phyloP scores from a whole-genome alignment of 345 rosid genomes.

The Boechera retrofracta region DNA sequence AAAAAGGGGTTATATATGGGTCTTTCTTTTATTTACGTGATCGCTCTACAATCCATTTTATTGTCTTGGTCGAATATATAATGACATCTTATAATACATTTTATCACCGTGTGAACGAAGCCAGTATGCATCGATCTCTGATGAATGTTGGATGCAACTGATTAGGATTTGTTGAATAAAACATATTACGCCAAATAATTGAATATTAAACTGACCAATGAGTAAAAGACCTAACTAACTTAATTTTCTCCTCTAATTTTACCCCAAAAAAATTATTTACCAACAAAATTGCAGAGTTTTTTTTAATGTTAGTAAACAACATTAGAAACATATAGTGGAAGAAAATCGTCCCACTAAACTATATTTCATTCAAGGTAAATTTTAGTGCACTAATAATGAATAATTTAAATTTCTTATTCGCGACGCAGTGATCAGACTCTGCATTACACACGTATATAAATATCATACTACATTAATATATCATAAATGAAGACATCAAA shows the following conservation, averaged over 20 bases:
- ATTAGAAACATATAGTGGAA: not conserved
- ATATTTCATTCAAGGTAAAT: not conserved
- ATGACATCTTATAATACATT: not conserved
- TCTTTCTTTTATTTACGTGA: not conserved
- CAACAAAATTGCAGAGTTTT: not conserved
- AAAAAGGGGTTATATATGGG: not conserved
- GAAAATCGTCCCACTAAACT: not conserved
- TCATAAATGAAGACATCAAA: constrained; percentile 24
- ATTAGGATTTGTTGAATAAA: not conserved
- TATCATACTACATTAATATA: constrained; percentile 1
- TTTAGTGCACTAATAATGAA: not conserved
- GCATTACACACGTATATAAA: constrained; percentile 9
- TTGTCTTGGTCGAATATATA: not conserved
- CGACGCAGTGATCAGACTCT: constrained; percentile 22
- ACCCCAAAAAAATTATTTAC: not conserved
- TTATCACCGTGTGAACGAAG: constrained; percentile 7
- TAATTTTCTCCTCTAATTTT: not conserved
- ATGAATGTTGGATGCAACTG: constrained; percentile 1
- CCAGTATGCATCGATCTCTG: not conserved
- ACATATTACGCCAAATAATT: not conserved
- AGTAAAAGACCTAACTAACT: not conserved
- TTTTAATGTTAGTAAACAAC: not conserved
- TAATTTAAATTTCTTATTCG: not conserved
- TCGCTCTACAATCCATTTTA: not conserved
- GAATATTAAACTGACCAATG: not conserved